phyloP scores from a whole-genome alignment of 2,329 filamentous ascomycete species.

The Paracoccidioides brasiliensis region DNA sequence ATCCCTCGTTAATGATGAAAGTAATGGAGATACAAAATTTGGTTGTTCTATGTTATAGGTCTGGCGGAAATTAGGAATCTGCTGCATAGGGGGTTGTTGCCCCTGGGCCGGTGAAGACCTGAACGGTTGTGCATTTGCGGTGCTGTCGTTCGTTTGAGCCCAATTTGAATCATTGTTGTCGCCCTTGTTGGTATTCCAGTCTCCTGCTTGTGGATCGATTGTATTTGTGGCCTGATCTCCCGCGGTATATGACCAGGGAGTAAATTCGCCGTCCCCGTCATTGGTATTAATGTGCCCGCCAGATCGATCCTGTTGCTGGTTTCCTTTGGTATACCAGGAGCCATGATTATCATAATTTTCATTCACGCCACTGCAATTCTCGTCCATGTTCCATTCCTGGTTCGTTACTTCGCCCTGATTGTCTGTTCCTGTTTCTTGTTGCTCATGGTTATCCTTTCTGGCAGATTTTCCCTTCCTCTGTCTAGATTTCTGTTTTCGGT shows the following conservation, averaged over 20 bases:
- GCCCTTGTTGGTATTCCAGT: constrained; percentile 1
- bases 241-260: background rate
- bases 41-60: background rate
- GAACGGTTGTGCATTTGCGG: background rate
- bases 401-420: background rate
- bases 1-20: constrained; percentile 3
- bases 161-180: background rate
- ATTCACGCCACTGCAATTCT: background rate
- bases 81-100: background rate
- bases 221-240: background rate
- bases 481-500: background rate
- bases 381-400: background rate
- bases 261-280: background rate
- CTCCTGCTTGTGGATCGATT: background rate
- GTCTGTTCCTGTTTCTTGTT: background rate
- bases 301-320: background rate
- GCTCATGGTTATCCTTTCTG: background rate
- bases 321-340: background rate
- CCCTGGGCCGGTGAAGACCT: background rate
- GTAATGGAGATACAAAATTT: constrained; percentile 7
- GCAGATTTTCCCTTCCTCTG: background rate
- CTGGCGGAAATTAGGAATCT: background rate
- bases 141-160: background rate
- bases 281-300: background rate
- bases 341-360: background rate